These are phyloP conservation scores for Colletotrichum orbiculare DNA, from an alignment of 2,329 filamentous ascomycete species.

Conservation along the genomic window DNA sequence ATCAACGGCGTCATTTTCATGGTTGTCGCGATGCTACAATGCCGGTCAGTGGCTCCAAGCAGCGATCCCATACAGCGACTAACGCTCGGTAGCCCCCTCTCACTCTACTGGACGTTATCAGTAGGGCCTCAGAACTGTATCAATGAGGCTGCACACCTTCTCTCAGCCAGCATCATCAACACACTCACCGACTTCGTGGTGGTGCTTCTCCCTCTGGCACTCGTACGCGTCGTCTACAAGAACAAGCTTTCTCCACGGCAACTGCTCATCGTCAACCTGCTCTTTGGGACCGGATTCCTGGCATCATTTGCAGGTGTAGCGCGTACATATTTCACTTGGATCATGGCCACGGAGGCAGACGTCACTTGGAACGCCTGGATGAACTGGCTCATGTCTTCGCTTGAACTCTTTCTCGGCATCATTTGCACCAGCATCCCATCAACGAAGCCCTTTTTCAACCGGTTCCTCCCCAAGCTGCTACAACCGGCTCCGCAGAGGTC, in stretches of 20 bases:
- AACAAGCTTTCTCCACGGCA: conserved; percentile 59
- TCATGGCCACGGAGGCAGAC: conserved; percentile 45
- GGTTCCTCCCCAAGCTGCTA: conserved; percentile 47
- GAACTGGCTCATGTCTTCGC: conserved; percentile 47
- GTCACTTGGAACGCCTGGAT: conserved; percentile 50
- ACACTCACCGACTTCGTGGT: conserved; percentile 68
- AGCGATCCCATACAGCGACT: neutral
- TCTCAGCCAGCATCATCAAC: conserved; percentile 67
- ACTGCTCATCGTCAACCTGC: conserved; percentile 55
- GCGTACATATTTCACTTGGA: conserved; percentile 51
- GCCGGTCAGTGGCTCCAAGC: conserved; percentile 44
- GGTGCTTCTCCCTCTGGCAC: conserved; percentile 62
- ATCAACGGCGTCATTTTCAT: conserved; percentile 49
- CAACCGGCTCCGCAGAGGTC: conserved; percentile 18
- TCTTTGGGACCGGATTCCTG: conserved; percentile 63
- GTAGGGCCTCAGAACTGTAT: conserved; percentile 52
- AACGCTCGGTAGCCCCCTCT: conserved; percentile 49
- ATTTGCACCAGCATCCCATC: conserved; percentile 58
- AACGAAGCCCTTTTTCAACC: conserved; percentile 56
- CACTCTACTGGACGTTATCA: conserved; percentile 51
- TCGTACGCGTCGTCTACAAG: conserved; percentile 45
- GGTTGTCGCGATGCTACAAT: conserved; percentile 51
- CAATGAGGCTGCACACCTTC: conserved; percentile 61
- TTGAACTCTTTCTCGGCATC: conserved; percentile 58
- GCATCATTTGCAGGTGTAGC: conserved; percentile 53